phyloP scores from a whole-genome alignment of 2,329 filamentous ascomycete species.

The Lecanicillium sp. region DNA sequence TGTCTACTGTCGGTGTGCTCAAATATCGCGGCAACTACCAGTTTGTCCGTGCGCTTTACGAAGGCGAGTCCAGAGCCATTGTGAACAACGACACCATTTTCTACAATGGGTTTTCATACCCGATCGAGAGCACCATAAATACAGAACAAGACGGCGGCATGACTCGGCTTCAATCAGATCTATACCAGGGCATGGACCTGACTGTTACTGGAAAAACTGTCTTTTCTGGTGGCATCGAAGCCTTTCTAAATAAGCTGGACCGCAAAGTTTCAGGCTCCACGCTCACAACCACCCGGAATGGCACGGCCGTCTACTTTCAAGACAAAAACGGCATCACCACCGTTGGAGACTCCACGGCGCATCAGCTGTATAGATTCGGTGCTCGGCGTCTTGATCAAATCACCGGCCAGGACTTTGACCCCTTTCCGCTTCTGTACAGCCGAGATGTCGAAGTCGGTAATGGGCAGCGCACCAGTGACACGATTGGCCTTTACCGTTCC shows the following conservation, averaged over 20 bases:
- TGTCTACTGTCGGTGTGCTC: slow-evolving; percentile 44
- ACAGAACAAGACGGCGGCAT: slow-evolving; percentile 6
- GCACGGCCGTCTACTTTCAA: slow-evolving; percentile 47
- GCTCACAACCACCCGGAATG: slow-evolving; percentile 46
- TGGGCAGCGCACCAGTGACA: background rate
- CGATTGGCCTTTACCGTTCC: slow-evolving; percentile 1
- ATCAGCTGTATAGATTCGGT: slow-evolving; percentile 48
- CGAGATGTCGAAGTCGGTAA: slow-evolving; percentile 34
- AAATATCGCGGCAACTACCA: slow-evolving; percentile 31
- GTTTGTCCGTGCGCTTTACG: slow-evolving; percentile 12
- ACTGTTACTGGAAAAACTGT: slow-evolving; percentile 29
- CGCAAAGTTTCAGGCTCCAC: slow-evolving; percentile 15
- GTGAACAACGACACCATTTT: slow-evolving; percentile 1
- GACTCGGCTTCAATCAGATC: slow-evolving; percentile 21
- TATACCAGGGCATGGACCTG: slow-evolving; percentile 31
- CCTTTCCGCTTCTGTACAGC: slow-evolving; percentile 41
- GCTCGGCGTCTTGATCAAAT: slow-evolving; percentile 18
- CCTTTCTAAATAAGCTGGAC: slow-evolving; percentile 31
- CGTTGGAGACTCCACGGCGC: slow-evolving; percentile 45
- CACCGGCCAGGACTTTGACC: slow-evolving; percentile 11
- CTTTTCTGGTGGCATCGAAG: slow-evolving; percentile 53
- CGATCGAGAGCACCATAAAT: slow-evolving; percentile 6
- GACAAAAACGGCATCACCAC: slow-evolving; percentile 35
- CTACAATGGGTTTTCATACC: slow-evolving; percentile 10
- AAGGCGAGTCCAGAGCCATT: slow-evolving; percentile 9